phyloP scores from a whole-genome alignment of 2,329 filamentous ascomycete species.

The Aspergillus sp. region DNA sequence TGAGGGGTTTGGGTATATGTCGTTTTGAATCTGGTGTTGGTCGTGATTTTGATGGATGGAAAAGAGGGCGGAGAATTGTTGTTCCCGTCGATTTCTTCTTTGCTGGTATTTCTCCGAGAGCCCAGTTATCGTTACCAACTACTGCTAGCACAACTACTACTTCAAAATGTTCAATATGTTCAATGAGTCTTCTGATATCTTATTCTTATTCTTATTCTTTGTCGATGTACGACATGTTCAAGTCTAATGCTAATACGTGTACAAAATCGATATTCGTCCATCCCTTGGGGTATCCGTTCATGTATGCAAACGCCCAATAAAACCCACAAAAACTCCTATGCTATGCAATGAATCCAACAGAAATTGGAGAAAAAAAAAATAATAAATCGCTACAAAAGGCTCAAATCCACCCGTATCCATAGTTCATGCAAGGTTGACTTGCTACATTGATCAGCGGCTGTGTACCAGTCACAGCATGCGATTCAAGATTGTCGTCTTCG shows the following conservation, averaged over 20 bases:
- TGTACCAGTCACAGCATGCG: slow-evolving; percentile 13
- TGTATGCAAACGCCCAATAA: slow-evolving; percentile 16
- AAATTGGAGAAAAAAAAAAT: slow-evolving; percentile 6
- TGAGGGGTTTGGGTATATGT: too few relatives aligned
- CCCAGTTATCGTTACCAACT: too few relatives aligned
- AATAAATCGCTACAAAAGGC: background rate
- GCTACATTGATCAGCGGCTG: slow-evolving; percentile 22
- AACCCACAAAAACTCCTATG: slow-evolving; percentile 23
- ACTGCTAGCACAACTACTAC: too few relatives aligned
- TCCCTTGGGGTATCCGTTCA: slow-evolving; percentile 21
- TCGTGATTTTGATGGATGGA: background rate
- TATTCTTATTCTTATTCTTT: too few relatives aligned
- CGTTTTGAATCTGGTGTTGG: too few relatives aligned
- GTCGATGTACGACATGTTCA: background rate
- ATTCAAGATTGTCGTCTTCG: slow-evolving; percentile 23
- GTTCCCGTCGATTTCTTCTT: slow-evolving; percentile 6
- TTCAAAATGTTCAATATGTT: too few relatives aligned
- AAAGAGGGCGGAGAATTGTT: slow-evolving; percentile 11
- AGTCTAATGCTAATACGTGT: slow-evolving; percentile 8
- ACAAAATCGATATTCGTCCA: slow-evolving; percentile 5
- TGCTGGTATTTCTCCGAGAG: background rate
- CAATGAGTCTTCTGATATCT: too few relatives aligned
- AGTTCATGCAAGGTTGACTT: slow-evolving; percentile 27
- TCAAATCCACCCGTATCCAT: slow-evolving; percentile 32
- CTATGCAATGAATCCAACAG: slow-evolving; percentile 24